A percentile compares a stretch with the other conserved stretches of the same genome.
Evolutionary conservation across 1,284 basidiomycete species (phyloP).

Genomic region (Marasmius fiardii): DNA sequence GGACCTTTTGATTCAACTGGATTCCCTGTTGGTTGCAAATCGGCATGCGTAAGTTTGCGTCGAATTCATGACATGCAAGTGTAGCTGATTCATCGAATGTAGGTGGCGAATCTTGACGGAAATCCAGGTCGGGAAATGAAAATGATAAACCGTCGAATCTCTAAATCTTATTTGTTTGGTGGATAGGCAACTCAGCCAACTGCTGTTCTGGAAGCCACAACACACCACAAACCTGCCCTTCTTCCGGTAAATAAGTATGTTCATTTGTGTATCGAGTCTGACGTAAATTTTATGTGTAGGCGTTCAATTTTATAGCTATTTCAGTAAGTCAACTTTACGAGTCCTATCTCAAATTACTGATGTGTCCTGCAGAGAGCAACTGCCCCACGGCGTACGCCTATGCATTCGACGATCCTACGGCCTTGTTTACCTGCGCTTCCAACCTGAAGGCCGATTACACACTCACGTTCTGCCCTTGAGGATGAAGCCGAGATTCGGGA

Average conservation of each 20-base stretch:
- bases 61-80: neutral
- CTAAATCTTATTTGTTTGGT: neutral
- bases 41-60: constrained; percentile 37
- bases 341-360: neutral
- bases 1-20: constrained; percentile 54
- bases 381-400: constrained; percentile 32
- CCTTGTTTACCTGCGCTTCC: constrained; percentile 21
- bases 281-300: constrained; percentile 16
- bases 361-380: constrained; percentile 29
- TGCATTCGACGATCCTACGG: constrained; percentile 26
- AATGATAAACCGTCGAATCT: neutral
- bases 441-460: constrained; percentile 18
- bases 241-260: neutral
- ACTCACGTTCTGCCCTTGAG: constrained; percentile 26
- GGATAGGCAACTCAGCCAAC: neutral
- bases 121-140: neutral
- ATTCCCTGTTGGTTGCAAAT: constrained; percentile 58
- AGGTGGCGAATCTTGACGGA: neutral
- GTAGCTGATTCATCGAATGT: too few relatives aligned
- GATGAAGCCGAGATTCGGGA: too few relatives aligned
- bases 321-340: constrained; percentile 31
- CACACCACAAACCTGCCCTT: neutral
- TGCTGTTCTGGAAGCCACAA: constrained; percentile 2
- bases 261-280: neutral
- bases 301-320: constrained; percentile 41